Evolutionary conservation across 176 grass and related monocot species (phyloP), one percentile per base, ranked within the genome.

Genomic region (Chloris gayana): DNA sequence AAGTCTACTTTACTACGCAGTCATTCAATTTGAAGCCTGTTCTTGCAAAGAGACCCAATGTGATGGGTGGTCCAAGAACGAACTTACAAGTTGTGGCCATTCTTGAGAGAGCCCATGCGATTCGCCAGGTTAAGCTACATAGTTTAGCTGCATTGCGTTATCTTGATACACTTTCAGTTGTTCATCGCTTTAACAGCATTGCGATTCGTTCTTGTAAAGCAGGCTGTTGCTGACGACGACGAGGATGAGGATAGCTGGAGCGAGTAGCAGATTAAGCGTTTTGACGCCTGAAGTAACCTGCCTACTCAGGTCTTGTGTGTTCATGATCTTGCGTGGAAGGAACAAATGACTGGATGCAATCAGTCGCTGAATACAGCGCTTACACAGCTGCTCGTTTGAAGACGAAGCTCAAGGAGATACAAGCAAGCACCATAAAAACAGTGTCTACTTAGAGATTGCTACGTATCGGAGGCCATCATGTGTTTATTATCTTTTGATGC

Each of bases 61-160:
- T 99, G 49, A 96, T 91, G 91, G 92, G 69, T n/a, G 85, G 85
- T 81, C 83, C 83, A n/a, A 88, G 75, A 77, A 93, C 88, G 21
- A 93, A 93, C 72, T 78, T 99, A 22, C 94, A 99, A 66, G 93
- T 96, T 38, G 89, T 87, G 29, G 93, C 97, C 22, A 99, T 99
- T 77, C 80, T 99, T 46, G 91, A 99, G 86, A 96, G 89, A 87
- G 97, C 89, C 77, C 90, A 91, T 19, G 97, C 93, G 15, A 99
- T 99, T 88, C 97, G 88, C 45, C 91, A 99, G 93, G 97, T 99
- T 53, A 64, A 51, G 35, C 74, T 13, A 57, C 54, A 24, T 54
- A 0, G 6, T 54, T 19, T 22, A 5, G 5, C 51, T 54, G 4
- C 51, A 54, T 7, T 22, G 19, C 18, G 22, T 57, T 22, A 69